Evolutionary conservation across 2,329 filamentous ascomycete genomes (phyloP), one percentile per base, ranked within the genome.

Genomic region (Aspergillus awamori): DNA sequence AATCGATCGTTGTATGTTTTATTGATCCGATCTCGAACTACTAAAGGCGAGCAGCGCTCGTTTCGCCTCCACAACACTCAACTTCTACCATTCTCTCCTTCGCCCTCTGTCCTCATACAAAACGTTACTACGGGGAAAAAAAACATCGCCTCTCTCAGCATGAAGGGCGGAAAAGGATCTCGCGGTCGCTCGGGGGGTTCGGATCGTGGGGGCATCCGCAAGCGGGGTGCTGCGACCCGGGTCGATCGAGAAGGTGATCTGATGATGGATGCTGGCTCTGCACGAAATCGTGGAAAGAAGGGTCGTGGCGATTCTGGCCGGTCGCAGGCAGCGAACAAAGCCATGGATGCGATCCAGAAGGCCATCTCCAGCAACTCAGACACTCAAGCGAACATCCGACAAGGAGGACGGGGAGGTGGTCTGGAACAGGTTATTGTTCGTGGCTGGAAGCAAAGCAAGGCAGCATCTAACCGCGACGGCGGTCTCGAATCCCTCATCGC

Each of bases 401-500:
- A 79, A 58, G 71, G 70, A 30, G 66, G 73, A 52, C 71, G 67
- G 17, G 65, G 70, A 36, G 65, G 63, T 41, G 63, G 63, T 17
- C 62, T 76, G 52, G 72, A 75, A 58, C 70, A 76, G 33, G 68
- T 83, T 54, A 75, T 72, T 57, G 71, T 93, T 22, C 79, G 81
- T 64, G 90, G 90, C 26, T 82, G 91, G 70, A 87, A 84, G 70
- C 77, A 85, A 48, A 92, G 89, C 79, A 92, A 89, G 74, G 89
- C 88, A 7, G 82, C 85, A 10, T 81, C 73, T 28, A 90, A 92
- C 65, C 73, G 83, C 30, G 89, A 90, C 58, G 88, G 89, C 53
- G 90, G 90, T 20, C 72, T 90, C 26, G 82, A 83, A 62, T 84
- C 86, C 61, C 80, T 92, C 30, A 75, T 92, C 57, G 80, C 81